Percentiles rank a stretch among this genome's conserved stretches.
Conservation (phyloP, 208 protist species). For the Crithidia fasciculata region DNA sequence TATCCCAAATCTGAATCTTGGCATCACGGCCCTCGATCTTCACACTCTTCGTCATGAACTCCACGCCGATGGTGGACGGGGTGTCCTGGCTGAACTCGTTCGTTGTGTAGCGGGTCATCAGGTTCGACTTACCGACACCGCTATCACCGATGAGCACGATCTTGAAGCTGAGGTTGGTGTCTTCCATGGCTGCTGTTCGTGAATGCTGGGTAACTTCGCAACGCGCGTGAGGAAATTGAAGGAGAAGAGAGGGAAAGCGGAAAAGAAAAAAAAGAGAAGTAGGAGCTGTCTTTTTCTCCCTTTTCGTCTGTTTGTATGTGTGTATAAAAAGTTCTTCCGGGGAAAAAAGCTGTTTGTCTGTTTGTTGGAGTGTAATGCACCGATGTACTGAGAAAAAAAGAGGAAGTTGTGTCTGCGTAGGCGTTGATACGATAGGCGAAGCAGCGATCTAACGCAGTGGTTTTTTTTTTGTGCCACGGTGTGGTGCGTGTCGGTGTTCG, state of each 20-base stretch:
- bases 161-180: conserved; percentile 92
- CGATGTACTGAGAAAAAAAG: too few species aligned
- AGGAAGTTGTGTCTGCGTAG: too few species aligned
- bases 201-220: too few species aligned
- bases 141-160: conserved; percentile 95
- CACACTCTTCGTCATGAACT: conserved; percentile 94
- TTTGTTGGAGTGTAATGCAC: too few species aligned
- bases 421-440: too few species aligned
- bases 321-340: background rate
- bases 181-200: conserved; percentile 73
- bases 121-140: conserved; percentile 91
- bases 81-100: conserved; percentile 91
- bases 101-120: conserved; percentile 89
- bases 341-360: conserved; percentile 5
- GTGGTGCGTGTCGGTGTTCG: background rate
- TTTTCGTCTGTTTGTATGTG: background rate
- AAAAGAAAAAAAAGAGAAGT: too few species aligned
- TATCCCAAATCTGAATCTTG: conserved; percentile 99
- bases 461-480: too few species aligned
- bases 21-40: conserved; percentile 95
- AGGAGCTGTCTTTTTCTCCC: too few species aligned
- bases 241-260: too few species aligned
- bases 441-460: too few species aligned
- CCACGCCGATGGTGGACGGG: conserved; percentile 93
- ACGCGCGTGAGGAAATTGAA: too few species aligned